Base-by-base conservation (phyloP, 345 rosid species). In the Mallotus nudiflorus region DNA sequence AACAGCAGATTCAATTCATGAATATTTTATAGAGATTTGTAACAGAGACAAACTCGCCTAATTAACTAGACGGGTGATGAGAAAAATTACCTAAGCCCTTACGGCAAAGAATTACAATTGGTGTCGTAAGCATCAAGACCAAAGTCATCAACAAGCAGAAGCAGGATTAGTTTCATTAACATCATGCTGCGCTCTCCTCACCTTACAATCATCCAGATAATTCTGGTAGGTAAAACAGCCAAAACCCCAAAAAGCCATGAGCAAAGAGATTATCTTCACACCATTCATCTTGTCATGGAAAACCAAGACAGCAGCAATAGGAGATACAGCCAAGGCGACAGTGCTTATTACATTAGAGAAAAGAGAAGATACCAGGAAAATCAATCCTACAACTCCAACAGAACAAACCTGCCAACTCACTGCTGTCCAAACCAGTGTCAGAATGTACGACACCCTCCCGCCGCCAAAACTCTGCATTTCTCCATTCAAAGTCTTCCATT, bases 301-400 rank as follows among this genome's bases (percentile, higher is more conserved):
- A 28, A 79, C 59, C 24, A 87, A 67, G 60, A 89, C 80, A 5
- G 92, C 72, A 45, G 85, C 85, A 40, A 87, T 66, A 14, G 90
- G 92, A 42, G 88, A 82, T 7, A 87, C 73, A 10, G 89, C 89
- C 87, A 89, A 72, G 22, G 87, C 86, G 2, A 86, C 52, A 13
- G 90, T 86, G 35, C 92, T 84, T 50, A 87, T 86, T 24, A 87
- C 96, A 57, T 87, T 87, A 69, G 96, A 89, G 82, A 89, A 89
- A 56, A 89, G 88, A 9, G 90, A 89, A 27, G 95, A 87, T 50
- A 84, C 87, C 59, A 84, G 54, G 25, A 85, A 89, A 54, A 89
- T 81, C 86, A 89, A 80, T 8, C 96, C 92, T 39, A 89, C 87
- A 19, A 85, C 89, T 20, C 96, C 96, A 54, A 87, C 90, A 2